phyloP scores from a whole-genome alignment of 331 rosid species.

The Pyrus hybrid region DNA sequence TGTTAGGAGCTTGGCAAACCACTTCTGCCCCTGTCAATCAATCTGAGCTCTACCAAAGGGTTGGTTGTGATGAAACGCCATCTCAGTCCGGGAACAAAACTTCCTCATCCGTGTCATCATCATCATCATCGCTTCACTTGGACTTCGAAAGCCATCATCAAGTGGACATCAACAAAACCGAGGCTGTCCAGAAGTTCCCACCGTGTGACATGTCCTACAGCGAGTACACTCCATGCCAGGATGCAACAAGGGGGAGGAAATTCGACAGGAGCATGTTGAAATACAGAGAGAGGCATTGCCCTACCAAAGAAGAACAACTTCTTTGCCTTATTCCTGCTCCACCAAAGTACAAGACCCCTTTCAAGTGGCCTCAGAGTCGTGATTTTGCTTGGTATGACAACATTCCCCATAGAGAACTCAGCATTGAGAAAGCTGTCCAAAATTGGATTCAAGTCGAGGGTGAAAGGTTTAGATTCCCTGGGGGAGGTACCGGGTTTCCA shows the following conservation, averaged over 20 bases:
- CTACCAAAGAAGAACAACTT: constrained; percentile 57
- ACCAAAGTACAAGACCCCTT: constrained; percentile 84
- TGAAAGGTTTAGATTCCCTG: constrained; percentile 80
- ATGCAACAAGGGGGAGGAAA: constrained; percentile 52
- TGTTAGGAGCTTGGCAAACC: constrained; percentile 71
- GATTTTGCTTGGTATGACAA: constrained; percentile 91
- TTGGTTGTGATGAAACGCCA: constrained; percentile 31
- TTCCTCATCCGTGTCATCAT: constrained; percentile 15
- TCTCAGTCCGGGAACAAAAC: background rate
- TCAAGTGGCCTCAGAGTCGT: constrained; percentile 91
- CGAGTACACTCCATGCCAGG: constrained; percentile 93
- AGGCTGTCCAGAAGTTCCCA: constrained; percentile 36
- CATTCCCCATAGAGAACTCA: constrained; percentile 89
- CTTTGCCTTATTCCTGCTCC: constrained; percentile 81
- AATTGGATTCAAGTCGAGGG: constrained; percentile 98
- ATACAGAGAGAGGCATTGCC: constrained; percentile 93
- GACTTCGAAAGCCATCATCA: constrained; percentile 77
- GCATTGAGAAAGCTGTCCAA: constrained; percentile 89
- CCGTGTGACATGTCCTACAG: constrained; percentile 52
- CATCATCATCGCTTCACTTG: constrained; percentile 15
- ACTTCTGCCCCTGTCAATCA: constrained; percentile 33
- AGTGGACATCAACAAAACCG: constrained; percentile 34
- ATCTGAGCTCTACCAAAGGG: constrained; percentile 36
- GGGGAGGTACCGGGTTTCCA: constrained; percentile 97
- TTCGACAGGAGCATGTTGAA: constrained; percentile 76